A percentile compares a stretch with the other conserved stretches of the same genome.
phyloP scores from a whole-genome alignment of 306 rosid species.

The Pueraria montana region DNA sequence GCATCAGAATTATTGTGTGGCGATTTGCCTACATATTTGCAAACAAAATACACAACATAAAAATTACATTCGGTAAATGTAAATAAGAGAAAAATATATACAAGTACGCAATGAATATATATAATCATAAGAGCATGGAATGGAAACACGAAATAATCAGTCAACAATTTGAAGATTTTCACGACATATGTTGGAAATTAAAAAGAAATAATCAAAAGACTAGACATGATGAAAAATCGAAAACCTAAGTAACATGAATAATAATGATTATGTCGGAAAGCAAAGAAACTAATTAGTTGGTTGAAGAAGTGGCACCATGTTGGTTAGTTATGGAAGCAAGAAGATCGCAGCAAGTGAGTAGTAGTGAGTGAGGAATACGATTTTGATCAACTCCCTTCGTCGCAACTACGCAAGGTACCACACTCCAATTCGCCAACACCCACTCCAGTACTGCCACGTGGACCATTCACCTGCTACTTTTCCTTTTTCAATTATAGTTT shows the following conservation, averaged over 20 bases:
- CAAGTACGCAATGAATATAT: neutral
- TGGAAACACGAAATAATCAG: neutral
- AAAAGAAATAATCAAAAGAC: neutral
- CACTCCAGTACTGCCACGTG: neutral
- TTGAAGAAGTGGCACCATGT: neutral
- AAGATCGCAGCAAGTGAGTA: neutral
- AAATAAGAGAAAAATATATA: neutral
- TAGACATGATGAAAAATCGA: neutral
- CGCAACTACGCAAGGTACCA: neutral
- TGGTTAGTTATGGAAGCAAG: neutral
- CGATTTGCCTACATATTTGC: neutral
- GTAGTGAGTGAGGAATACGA: neutral
- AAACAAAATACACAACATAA: neutral
- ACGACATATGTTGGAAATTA: neutral
- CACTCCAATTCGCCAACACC: neutral
- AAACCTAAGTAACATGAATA: neutral
- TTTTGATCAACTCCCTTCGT: neutral
- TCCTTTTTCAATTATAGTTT: neutral
- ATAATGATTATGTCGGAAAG: neutral
- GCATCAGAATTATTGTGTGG: slow-evolving; percentile 5
- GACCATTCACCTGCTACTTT: neutral
- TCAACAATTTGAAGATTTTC: neutral
- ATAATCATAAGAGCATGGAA: neutral
- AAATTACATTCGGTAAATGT: neutral
- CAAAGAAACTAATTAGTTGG: neutral